A percentile compares a stretch with the other conserved stretches of the same genome.
phyloP scores from a whole-genome alignment of 768 basidiomycete species.

The Tricholomella constricta region DNA sequence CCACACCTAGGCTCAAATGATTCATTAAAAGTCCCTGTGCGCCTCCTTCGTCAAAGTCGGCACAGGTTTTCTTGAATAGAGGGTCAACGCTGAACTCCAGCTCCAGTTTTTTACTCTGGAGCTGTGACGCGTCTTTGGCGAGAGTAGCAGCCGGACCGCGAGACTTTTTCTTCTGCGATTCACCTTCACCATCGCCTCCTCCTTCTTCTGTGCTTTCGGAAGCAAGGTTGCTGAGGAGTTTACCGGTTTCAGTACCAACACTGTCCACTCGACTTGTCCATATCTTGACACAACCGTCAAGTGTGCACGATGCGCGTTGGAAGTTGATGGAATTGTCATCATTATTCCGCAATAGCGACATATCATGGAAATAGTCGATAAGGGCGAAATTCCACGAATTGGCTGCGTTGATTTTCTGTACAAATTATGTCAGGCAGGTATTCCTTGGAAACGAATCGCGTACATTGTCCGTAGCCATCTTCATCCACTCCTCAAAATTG shows the following conservation, averaged over 20 bases:
- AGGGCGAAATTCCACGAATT: conserved; percentile 99
- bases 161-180: conserved; percentile 59
- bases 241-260: conserved; percentile 95
- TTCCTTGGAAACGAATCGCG: conserved; percentile 28
- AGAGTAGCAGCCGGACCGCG: conserved; percentile 81
- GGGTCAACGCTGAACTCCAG: conserved; percentile 97
- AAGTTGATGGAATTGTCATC: conserved; percentile 98
- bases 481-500: conserved; percentile 99
- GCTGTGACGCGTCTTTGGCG: conserved; percentile 79
- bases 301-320: conserved; percentile 95
- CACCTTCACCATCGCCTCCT: conserved; percentile 62
- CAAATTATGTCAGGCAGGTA: conserved; percentile 14
- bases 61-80: conserved; percentile 95
- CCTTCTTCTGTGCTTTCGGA: conserved; percentile 55
- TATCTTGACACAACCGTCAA: conserved; percentile 99
- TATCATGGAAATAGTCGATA: conserved; percentile 99
- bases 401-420: conserved; percentile 95
- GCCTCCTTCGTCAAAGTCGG: conserved; percentile 98
- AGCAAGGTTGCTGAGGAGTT: conserved; percentile 88
- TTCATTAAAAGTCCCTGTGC: conserved; percentile 97
- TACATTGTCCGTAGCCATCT: conserved; percentile 98
- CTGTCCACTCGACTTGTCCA: conserved; percentile 98
- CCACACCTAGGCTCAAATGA: conserved; percentile 78
- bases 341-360: conserved; percentile 91
- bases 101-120: conserved; percentile 91